These are phyloP conservation scores for Gardenia jasminoides DNA, from an alignment of 257 asterid genomes.

Conservation along the genomic window DNA sequence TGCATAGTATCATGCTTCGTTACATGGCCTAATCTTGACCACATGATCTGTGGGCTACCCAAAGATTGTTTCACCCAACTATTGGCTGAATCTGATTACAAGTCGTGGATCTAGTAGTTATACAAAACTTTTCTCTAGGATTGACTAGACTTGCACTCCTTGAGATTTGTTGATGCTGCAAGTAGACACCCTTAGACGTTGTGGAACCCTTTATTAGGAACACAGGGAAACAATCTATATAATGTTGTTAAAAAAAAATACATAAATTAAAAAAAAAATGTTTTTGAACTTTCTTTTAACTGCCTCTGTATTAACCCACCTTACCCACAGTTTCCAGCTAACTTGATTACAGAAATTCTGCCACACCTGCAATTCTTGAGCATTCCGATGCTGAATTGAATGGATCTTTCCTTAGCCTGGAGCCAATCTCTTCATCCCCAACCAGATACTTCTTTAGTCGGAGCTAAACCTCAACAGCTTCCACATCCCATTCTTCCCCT, in stretches of 20 bases:
- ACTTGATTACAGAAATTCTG: neutral
- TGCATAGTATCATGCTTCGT: neutral
- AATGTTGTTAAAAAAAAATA: too few species aligned
- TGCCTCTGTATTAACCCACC: neutral
- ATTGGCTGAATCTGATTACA: neutral
- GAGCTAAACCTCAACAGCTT: neutral
- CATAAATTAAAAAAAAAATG: too few species aligned
- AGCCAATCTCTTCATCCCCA: neutral
- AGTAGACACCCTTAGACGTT: neutral
- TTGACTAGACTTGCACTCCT: neutral
- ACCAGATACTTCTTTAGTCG: neutral
- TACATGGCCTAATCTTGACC: neutral
- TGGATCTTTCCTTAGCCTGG: neutral
- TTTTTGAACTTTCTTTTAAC: neutral
- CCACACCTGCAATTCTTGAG: neutral
- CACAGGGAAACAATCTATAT: neutral
- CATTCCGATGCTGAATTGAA: neutral
- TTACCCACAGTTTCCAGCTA: neutral
- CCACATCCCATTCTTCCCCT: neutral
- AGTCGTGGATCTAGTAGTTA: neutral
- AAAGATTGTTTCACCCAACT: neutral
- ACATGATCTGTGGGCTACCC: neutral
- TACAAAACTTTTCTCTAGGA: too few species aligned
- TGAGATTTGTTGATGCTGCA: neutral
- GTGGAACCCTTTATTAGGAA: neutral